Base-by-base conservation (phyloP, 805 yeast genomes). In the Suhomyces vadensis region DNA sequence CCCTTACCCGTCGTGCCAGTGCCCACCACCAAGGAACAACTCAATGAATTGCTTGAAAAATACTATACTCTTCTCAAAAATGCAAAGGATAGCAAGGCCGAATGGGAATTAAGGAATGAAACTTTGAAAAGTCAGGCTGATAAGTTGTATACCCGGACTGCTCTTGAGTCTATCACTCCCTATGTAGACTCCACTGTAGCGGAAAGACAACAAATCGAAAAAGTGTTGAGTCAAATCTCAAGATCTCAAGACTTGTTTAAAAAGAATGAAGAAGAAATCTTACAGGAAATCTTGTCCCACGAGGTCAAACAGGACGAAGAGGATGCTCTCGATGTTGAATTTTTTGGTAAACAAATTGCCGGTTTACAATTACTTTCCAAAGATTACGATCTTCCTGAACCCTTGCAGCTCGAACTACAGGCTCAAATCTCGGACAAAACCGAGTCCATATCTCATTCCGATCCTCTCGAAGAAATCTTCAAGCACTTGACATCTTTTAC, bases 331-430 rank as follows among this genome's bases (percentile, higher is more conserved):
- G 79, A 82, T 52, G 50, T 65, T 5, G 71, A 64, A 2, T 54
- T 81, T 11, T 63, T 87, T 40, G 65, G 72, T 35, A 74, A 78
- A 46, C 95, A 87, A 58, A 58, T 87, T 16, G 62, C 79, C 13
- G 84, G 83, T 0, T 72, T 85, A 41, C 87, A 85, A 56, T 56
- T 85, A 13, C 62, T 87, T 31, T 77, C 88, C 2, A 79, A 74
- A 52, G 88, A 85, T 59, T 51, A 83, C 46, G 86, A 82, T 56
- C 61, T 87, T 37, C 89, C 92, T 0, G 74, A 70, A 24, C 54
- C 67, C 4, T 57, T 84, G 14, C 79, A 79, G 50, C 45, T 56
- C 2, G 67, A 62, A 5, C 70, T 66, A 14, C 57, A 44, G 21
- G 65, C 43, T 22, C 31, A 13, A 29, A 59, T 24, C 55, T 16